A percentile compares a stretch with the other conserved stretches of the same genome.
Conservation (phyloP, 2,329 filamentous ascomycete species). For the Elsinoe fawcettii region DNA sequence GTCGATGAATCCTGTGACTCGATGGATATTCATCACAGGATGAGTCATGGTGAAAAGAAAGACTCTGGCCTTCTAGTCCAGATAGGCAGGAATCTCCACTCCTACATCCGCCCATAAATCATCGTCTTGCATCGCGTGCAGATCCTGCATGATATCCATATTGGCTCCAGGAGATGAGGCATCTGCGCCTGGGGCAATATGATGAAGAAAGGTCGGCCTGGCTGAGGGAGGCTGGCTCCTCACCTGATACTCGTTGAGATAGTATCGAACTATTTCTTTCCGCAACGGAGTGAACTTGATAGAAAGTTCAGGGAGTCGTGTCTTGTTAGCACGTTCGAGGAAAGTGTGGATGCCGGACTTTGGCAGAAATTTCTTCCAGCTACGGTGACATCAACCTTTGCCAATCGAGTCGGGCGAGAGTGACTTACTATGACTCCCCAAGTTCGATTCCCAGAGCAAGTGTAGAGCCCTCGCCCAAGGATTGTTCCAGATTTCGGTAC, state of each 20-base stretch:
- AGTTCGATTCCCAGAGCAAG: background rate
- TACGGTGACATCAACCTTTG: background rate
- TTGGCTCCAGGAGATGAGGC: background rate
- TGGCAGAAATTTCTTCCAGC: conserved; percentile 10
- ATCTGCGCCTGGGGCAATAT: background rate
- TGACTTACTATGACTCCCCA: conserved; percentile 1
- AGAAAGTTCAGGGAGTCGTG: background rate
- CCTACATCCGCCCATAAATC: background rate
- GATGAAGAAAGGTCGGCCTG: background rate
- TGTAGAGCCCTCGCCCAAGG: background rate
- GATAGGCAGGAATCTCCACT: background rate
- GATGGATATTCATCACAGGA: background rate
- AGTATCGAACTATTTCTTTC: background rate
- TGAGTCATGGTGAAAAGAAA: background rate
- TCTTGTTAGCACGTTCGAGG: background rate
- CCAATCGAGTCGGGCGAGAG: background rate
- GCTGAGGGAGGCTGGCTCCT: background rate
- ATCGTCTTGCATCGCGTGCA: background rate
- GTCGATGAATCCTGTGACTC: no score
- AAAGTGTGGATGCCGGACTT: background rate
- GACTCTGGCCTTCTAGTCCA: background rate
- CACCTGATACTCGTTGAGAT: background rate
- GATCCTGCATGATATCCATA: background rate
- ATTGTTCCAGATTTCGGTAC: background rate
- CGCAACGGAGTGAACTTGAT: background rate